These are phyloP conservation scores for Ogataea salicorniae DNA, from an alignment of 805 yeast genomes.

Conservation along the genomic window DNA sequence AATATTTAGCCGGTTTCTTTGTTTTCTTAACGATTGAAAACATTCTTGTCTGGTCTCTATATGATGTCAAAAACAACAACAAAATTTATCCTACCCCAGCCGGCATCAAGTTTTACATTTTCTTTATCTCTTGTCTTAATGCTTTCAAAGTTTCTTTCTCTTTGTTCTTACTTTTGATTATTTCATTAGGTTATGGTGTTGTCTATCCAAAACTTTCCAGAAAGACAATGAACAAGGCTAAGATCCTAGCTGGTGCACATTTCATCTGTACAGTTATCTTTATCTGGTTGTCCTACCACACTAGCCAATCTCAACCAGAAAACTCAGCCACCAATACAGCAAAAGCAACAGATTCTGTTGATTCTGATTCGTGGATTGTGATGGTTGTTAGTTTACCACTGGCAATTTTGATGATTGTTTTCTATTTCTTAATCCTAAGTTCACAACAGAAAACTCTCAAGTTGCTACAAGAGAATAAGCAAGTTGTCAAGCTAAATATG, in stretches of 20 bases:
- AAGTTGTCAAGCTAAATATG: conserved; percentile 83
- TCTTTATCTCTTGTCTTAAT: conserved; percentile 71
- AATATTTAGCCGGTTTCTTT: conserved; percentile 82
- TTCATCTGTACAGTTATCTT: conserved; percentile 51
- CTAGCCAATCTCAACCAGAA: conserved; percentile 29
- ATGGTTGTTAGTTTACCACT: conserved; percentile 66
- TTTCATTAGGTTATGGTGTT: conserved; percentile 90
- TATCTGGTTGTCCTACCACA: conserved; percentile 40
- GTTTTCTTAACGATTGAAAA: conserved; percentile 80
- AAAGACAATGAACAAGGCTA: conserved; percentile 66
- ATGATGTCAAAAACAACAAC: conserved; percentile 66
- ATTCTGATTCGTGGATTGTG: conserved; percentile 41
- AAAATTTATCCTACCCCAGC: conserved; percentile 32
- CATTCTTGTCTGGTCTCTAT: conserved; percentile 85
- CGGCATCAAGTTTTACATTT: conserved; percentile 65
- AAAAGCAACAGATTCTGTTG: conserved; percentile 46
- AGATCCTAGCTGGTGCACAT: conserved; percentile 52
- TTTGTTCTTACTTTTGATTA: conserved; percentile 78
- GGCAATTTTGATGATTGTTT: conserved; percentile 58
- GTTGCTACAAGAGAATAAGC: conserved; percentile 77
- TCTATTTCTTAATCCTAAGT: conserved; percentile 69
- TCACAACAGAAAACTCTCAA: conserved; percentile 72
- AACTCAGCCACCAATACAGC: conserved; percentile 28
- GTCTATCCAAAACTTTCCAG: conserved; percentile 81
- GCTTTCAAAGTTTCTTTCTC: conserved; percentile 82